phyloP scores from a whole-genome alignment of 1,284 basidiomycete genomes.

The Cryptococcus sp. region DNA sequence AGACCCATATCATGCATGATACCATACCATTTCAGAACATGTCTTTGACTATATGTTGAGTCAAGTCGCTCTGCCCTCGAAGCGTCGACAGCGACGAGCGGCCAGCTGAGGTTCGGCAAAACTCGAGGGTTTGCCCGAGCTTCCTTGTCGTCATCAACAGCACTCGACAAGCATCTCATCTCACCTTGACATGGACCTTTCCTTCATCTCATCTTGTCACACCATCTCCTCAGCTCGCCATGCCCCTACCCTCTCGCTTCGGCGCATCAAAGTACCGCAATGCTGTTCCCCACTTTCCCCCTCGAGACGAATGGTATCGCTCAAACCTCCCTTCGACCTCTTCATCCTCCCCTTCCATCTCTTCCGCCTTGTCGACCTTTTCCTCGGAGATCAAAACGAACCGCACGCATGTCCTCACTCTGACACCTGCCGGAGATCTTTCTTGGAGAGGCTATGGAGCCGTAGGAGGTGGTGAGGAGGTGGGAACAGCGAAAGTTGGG shows the following conservation, averaged over 20 bases:
- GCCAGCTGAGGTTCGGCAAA: no score
- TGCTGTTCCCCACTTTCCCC: conserved; percentile 21
- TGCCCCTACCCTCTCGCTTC: conserved; percentile 28
- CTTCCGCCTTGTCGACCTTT: conserved; percentile 22
- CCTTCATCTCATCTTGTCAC: background rate
- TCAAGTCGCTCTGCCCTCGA: no score
- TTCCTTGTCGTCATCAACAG: no score
- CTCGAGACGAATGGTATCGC: conserved; percentile 34
- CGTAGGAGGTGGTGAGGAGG: conserved; percentile 2
- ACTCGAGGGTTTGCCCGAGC: no score
- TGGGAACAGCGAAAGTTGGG: conserved; percentile 24
- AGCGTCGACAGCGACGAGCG: no score
- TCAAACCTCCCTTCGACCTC: conserved; percentile 16
- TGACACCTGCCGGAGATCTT: conserved; percentile 28
- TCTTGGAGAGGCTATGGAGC: conserved; percentile 23
- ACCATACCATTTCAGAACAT: no score
- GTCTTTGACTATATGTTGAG: no score
- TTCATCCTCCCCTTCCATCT: no score
- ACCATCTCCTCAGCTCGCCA: conserved; percentile 2
- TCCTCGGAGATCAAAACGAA: conserved; percentile 31
- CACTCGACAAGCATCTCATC: no score
- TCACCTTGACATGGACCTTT: no score
- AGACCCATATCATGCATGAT: no score
- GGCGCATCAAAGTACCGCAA: conserved; percentile 43
- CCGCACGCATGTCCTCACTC: conserved; percentile 30